Evolutionary conservation across 129 eudicot genomes (phyloP), one percentile per base, ranked within the genome.

Genomic region (Tagetes erecta): DNA sequence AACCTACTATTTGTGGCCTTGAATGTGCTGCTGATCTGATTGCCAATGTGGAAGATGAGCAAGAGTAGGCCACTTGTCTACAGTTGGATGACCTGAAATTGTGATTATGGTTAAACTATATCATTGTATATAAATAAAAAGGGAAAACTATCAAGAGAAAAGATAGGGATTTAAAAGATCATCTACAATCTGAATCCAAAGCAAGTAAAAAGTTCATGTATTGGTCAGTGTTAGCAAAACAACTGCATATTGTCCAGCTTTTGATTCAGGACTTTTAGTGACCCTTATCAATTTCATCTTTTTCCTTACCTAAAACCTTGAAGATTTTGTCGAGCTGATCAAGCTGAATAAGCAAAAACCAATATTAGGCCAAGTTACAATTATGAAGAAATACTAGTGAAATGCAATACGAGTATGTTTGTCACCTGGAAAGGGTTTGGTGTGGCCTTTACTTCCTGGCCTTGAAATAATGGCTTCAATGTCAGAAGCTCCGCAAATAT

Each of bases 401-500:
- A 52, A n/a, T 33, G 35, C 41, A 34, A 52, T 52, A 67, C 3
- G 31, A 8, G 31, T 41, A 59, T 41, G 34, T 68, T 64, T 35
- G 63, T 71, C 65, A 85, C 89, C 96, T 94, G 99, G 65, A 94
- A 94, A 62, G 97, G 99, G 67, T 94, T 91, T 51, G 93, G 93
- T 36, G 99, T 76, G 73, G 88, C 94, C 81, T 94, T 94, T 63
- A 91, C 96, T 91, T 94, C 99, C 64, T 92, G 96, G 47, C 99
- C 99, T 94, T 94, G 99, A 82, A 94, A 94, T 73, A 94, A 82
- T 69, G 99, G 99, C 76, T 94, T 94, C 71, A 94, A 76, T 27
- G 99, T 94, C 74, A 94, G 74, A 80, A 94, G 97, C 82, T 94
- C 99, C 39, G 99, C 97, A 94, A 94, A 94, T 82, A 94, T 94